A percentile compares a stretch with the other conserved stretches of the same genome.
Evolutionary conservation across 306 rosid species (phyloP).

Genomic region (Inga laurina): DNA sequence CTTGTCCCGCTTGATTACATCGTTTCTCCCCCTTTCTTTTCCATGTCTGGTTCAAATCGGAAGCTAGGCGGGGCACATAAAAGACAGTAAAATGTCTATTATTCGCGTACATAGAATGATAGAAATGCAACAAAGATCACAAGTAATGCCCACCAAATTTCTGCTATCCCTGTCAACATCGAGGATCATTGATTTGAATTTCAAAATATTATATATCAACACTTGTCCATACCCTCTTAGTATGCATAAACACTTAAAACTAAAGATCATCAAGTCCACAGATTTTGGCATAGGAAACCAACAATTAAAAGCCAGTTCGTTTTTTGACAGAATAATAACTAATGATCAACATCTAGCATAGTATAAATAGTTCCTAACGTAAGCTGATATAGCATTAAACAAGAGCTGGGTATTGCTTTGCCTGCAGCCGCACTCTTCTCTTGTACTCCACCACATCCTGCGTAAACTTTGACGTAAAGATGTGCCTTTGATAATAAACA

Average conservation of each 20-base stretch:
- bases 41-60: background rate
- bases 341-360: conserved; percentile 45
- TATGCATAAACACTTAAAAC: conserved; percentile 29
- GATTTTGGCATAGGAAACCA: conserved; percentile 36
- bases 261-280: conserved; percentile 32
- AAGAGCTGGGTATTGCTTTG: conserved; percentile 85
- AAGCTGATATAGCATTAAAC: conserved; percentile 49
- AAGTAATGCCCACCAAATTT: background rate
- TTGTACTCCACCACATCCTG: conserved; percentile 87
- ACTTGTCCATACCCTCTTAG: conserved; percentile 30
- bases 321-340: conserved; percentile 31
- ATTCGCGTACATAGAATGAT: background rate
- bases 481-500: background rate
- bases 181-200: conserved; percentile 37
- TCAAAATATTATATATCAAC: conserved; percentile 43
- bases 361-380: conserved; percentile 33
- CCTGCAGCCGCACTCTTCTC: conserved; percentile 89
- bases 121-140: conserved; percentile 29
- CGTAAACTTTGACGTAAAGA: conserved; percentile 28
- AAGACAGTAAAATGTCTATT: conserved; percentile 18
- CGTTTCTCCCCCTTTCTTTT: background rate
- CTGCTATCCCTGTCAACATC: conserved; percentile 25
- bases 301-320: conserved; percentile 34
- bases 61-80: background rate
- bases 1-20: background rate